Conservation (phyloP, 2,329 filamentous ascomycete genomes). For the Verticillium klebahnii region DNA sequence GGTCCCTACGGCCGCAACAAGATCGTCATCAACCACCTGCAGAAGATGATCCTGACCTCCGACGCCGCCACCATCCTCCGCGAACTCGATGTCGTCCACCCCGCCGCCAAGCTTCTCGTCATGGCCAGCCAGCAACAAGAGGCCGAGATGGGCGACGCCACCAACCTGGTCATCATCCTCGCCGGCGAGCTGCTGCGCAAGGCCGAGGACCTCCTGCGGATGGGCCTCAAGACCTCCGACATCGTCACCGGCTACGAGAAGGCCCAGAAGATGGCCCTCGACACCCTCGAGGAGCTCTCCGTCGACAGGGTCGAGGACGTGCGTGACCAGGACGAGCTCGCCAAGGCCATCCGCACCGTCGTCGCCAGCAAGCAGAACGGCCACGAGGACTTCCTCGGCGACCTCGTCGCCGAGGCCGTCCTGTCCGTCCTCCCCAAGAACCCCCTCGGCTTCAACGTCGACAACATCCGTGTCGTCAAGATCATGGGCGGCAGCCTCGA, state of each 20-base stretch:
- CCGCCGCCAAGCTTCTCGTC: slow-evolving; percentile 92
- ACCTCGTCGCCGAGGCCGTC: slow-evolving; percentile 79
- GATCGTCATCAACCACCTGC: slow-evolving; percentile 98
- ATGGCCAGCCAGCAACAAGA: slow-evolving; percentile 99
- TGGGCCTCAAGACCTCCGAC: slow-evolving; percentile 98
- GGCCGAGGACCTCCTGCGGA: slow-evolving; percentile 90
- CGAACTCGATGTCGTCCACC: slow-evolving; percentile 97
- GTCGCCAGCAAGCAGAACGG: slow-evolving; percentile 96
- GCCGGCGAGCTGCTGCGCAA: slow-evolving; percentile 95
- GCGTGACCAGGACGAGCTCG: slow-evolving; percentile 73
- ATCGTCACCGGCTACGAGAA: slow-evolving; percentile 95
- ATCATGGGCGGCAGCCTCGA: slow-evolving; percentile 97
- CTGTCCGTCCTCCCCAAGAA: slow-evolving; percentile 94
- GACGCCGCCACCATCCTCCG: slow-evolving; percentile 96
- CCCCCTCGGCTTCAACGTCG: slow-evolving; percentile 93
- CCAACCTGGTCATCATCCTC: slow-evolving; percentile 93
- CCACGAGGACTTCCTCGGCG: slow-evolving; percentile 81
- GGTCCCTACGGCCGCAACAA: slow-evolving; percentile 98
- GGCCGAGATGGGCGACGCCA: slow-evolving; percentile 97
- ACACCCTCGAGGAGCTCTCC: slow-evolving; percentile 79
- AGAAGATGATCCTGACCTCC: slow-evolving; percentile 99
- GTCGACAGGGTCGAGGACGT: slow-evolving; percentile 90
- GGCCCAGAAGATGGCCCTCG: slow-evolving; percentile 82
- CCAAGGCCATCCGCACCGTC: slow-evolving; percentile 93
- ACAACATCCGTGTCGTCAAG: slow-evolving; percentile 98